Base-by-base conservation (phyloP, 176 grass and related monocot species). In the Melocanna baccifera region DNA sequence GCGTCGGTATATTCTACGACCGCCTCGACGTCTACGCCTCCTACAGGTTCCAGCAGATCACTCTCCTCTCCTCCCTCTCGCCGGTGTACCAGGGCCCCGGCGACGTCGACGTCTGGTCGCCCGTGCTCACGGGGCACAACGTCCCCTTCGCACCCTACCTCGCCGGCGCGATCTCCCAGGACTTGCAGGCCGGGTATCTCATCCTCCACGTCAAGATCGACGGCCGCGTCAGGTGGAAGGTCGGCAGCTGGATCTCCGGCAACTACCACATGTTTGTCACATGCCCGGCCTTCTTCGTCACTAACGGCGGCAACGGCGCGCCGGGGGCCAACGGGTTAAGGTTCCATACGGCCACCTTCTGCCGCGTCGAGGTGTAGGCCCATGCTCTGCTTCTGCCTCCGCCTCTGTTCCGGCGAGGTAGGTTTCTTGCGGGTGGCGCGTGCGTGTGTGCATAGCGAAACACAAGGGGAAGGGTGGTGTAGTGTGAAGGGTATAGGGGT, bases 21-120 rank as follows among this genome's bases (percentile, higher is more conserved):
- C 90, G 92, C 83, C 69, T 94, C 51, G 90, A 94, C 73, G 90
- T 91, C 41, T 97, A 91, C 74, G 92, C 84, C 1, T 67, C 90
- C 2, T 97, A 94, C 90, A 91, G 87, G 83, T 94, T 89, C 90
- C 92, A 94, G 83, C 95, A 94, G 86, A 75, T 97, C 43, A 92
- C 88, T 7, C 48, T 97, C 9, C 19, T 59, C 11, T 1, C 88
- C 1, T 2, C 45, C 32, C 47, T 97, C 12, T 70, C 90, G 1
- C 43, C 70, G 9, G 37, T 94, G 0, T 94, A 92, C 88, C 94
- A 97, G 85, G 92, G 94, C 64, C 94, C 88, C 86, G 91, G 93
- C 50, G 95, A 97, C 73, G 48, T 94, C 25, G 90, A 91, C 81
- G 79, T 97, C 20, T 97, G 92, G 92, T 97, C 95, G 3, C 95